Conservation (phyloP, 1,284 basidiomycete species). For the Schizophyllum commune region DNA sequence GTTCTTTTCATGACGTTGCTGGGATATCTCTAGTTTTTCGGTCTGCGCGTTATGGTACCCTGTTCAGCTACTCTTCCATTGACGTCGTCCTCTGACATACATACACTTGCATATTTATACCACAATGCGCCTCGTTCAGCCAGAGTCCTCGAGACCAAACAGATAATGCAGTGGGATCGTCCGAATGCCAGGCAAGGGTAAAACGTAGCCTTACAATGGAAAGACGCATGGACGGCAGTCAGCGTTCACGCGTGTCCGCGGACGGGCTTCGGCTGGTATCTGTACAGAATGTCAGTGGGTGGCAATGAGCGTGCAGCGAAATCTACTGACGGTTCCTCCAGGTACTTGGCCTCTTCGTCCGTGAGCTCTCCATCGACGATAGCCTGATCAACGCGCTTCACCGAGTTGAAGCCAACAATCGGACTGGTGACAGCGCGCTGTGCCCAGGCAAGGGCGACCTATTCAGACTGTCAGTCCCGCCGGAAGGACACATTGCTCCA, state of each 20-base stretch:
- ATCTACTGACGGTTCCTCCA: not conserved
- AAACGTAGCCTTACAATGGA: no score
- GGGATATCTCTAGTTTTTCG: no score
- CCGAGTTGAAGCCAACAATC: slow-evolving; percentile 15
- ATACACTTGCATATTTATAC: no score
- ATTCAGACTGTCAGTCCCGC: not conserved
- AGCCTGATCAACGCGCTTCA: not conserved
- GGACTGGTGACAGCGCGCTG: slow-evolving; percentile 18
- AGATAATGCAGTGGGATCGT: no score
- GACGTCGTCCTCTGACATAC: no score
- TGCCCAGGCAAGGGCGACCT: slow-evolving; percentile 23
- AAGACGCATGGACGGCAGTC: no score
- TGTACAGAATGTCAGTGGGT: not conserved
- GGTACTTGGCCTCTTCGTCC: not conserved
- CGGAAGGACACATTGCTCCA: not conserved
- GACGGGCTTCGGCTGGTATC: not conserved
- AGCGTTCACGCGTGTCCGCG: not conserved
- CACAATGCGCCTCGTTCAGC: no score
- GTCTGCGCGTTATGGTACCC: no score
- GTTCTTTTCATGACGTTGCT: no score
- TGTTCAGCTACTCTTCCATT: no score
- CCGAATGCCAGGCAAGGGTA: no score
- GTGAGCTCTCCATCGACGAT: not conserved
- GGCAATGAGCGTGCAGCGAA: not conserved
- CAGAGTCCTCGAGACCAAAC: no score